Evolutionary conservation across 225 moss, liverwort and hornwort genomes (phyloP).

Genomic region (Polytrichum commune): DNA sequence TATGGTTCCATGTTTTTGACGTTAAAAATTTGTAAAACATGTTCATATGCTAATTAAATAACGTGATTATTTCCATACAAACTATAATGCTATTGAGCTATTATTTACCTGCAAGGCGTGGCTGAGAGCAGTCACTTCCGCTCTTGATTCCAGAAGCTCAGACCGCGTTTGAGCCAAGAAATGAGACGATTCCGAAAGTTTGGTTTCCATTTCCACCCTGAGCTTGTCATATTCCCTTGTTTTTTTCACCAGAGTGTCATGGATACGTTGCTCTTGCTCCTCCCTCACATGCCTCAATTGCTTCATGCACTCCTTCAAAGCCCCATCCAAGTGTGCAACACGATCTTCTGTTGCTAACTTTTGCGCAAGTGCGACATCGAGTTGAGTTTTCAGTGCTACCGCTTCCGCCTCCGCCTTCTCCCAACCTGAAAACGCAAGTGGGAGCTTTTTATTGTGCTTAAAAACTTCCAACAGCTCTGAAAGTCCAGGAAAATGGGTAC

Average conservation of each 20-base stretch:
- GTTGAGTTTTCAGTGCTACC: constrained; percentile 27
- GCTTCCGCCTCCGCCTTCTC: constrained; percentile 43
- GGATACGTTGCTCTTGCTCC: constrained; percentile 38
- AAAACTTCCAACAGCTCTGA: too few species aligned
- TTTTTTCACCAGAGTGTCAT: constrained; percentile 34
- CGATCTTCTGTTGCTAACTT: constrained; percentile 41
- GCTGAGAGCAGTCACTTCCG: constrained; percentile 19
- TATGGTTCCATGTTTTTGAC: too few species aligned
- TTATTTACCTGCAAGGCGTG: constrained; percentile 28
- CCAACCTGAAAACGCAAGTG: constrained; percentile 22
- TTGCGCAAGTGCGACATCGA: constrained; percentile 27
- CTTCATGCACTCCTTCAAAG: constrained; percentile 46
- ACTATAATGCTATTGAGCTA: not conserved
- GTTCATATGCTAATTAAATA: too few species aligned
- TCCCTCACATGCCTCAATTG: constrained; percentile 34
- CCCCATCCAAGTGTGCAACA: constrained; percentile 36
- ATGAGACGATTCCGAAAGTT: constrained; percentile 28
- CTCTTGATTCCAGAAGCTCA: constrained; percentile 32
- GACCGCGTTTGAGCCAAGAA: constrained; percentile 18
- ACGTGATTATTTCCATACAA: too few species aligned
- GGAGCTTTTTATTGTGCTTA: too few species aligned
- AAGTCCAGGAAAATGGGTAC: too few species aligned
- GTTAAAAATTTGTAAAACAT: too few species aligned
- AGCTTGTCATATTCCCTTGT: constrained; percentile 36
- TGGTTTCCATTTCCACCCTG: constrained; percentile 31